phyloP scores from a whole-genome alignment of 129 eudicot genomes.

The Logfia minima region DNA sequence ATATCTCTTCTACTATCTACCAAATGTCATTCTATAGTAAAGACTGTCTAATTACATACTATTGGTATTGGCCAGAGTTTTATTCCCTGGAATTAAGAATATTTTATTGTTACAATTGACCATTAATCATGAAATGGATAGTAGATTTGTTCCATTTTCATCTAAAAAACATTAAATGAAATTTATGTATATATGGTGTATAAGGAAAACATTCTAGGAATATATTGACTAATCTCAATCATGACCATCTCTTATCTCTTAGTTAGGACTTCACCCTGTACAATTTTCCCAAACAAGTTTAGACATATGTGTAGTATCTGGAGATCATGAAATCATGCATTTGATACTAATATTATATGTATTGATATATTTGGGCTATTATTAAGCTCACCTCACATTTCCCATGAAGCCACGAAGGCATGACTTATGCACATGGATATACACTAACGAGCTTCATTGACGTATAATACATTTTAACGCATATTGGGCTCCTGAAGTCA shows the following conservation, averaged over 20 bases:
- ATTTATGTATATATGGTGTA: not conserved
- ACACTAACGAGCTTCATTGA: not conserved
- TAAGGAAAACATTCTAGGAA: constrained; percentile 1
- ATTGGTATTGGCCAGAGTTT: not conserved
- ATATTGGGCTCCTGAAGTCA: constrained; percentile 1
- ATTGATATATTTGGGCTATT: not conserved
- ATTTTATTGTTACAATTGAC: constrained; percentile 7
- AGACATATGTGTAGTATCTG: constrained; percentile 11
- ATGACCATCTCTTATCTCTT: constrained; percentile 12
- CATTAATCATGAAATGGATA: constrained; percentile 21
- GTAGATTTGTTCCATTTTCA: not conserved
- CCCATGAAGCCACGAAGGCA: not conserved
- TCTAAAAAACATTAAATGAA: not conserved
- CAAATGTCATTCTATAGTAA: too few species aligned
- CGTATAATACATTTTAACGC: not conserved
- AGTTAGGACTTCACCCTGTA: not conserved
- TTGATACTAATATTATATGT: not conserved
- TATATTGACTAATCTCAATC: not conserved
- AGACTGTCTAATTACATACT: not conserved
- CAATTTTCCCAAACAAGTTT: not conserved
- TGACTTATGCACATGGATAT: not conserved
- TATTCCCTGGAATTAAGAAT: not conserved
- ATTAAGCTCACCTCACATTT: not conserved
- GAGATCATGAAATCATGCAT: constrained; percentile 9
- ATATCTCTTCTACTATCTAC: constrained; percentile 7